phyloP scores from a whole-genome alignment of 1,139 yeast species.

The Petasospora rhodanensis region DNA sequence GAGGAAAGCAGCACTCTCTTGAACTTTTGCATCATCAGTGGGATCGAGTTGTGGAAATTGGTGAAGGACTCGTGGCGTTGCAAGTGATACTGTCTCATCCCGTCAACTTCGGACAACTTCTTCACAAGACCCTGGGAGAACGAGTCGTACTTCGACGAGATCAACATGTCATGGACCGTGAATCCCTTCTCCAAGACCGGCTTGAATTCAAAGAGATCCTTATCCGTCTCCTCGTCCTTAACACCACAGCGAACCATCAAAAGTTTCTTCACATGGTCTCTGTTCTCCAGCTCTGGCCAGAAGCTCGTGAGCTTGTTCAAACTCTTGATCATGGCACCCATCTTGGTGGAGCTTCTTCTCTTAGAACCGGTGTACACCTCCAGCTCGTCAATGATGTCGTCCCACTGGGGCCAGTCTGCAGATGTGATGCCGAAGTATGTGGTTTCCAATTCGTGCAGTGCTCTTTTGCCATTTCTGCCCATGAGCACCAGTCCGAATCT shows the following conservation, averaged over 20 bases:
- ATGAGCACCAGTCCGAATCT: slow-evolving; percentile 50
- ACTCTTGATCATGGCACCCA: slow-evolving; percentile 11
- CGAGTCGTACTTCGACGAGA: slow-evolving; percentile 7
- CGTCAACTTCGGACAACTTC: slow-evolving; percentile 3
- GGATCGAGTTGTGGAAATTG: slow-evolving; percentile 2
- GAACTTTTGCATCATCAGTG: slow-evolving; percentile 4
- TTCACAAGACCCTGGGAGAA: slow-evolving; percentile 6
- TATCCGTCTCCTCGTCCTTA: background rate
- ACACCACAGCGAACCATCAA: slow-evolving; percentile 13
- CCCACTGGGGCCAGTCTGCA: slow-evolving; percentile 58
- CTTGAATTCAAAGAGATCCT: slow-evolving; percentile 2
- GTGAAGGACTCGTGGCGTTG: slow-evolving; percentile 11
- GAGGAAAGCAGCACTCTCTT: slow-evolving; percentile 11
- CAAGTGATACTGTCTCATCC: slow-evolving; percentile 12
- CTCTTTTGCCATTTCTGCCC: slow-evolving; percentile 39
- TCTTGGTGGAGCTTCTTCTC: slow-evolving; percentile 8
- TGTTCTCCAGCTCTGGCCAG: slow-evolving; percentile 10
- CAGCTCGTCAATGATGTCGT: slow-evolving; percentile 39
- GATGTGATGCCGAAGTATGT: slow-evolving; percentile 51
- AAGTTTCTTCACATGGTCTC: slow-evolving; percentile 14
- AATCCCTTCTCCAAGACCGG: slow-evolving; percentile 24
- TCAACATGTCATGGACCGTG: slow-evolving; percentile 9
- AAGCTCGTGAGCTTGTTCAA: slow-evolving; percentile 7
- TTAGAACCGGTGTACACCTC: slow-evolving; percentile 26
- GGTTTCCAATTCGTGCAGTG: slow-evolving; percentile 8